These are phyloP conservation scores for Cochlearia excelsa DNA, from an alignment of 345 rosid genomes.

Conservation along the genomic window DNA sequence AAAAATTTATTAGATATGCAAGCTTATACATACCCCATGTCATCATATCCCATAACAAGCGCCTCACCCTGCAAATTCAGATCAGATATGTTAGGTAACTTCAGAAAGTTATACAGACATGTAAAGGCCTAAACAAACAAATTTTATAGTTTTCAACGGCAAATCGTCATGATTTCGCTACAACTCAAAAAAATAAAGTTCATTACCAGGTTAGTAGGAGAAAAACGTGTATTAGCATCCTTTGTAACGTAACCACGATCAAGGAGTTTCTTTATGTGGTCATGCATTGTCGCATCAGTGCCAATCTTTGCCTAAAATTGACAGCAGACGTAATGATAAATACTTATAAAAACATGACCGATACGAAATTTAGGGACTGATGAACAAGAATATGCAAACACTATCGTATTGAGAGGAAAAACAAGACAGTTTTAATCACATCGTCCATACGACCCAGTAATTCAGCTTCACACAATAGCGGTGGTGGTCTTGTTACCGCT, in stretches of 20 bases:
- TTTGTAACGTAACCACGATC: conserved; percentile 94
- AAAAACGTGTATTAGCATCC: conserved; percentile 79
- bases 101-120: conserved; percentile 7
- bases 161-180: neutral
- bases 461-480: conserved; percentile 91
- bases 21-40: conserved; percentile 75
- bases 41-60: conserved; percentile 96
- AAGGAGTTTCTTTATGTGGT: conserved; percentile 93
- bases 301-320: conserved; percentile 84
- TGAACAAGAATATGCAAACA: conserved; percentile 18
- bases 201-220: conserved; percentile 84
- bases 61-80: conserved; percentile 82
- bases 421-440: conserved; percentile 45
- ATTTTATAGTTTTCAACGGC: neutral
- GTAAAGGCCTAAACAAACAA: neutral
- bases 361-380: conserved; percentile 12
- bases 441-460: conserved; percentile 93
- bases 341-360: conserved; percentile 1
- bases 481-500: conserved; percentile 92
- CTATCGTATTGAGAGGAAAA: conserved; percentile 3
- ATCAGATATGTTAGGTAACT: conserved; percentile 22
- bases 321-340: conserved; percentile 16
- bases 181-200: conserved; percentile 7
- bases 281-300: conserved; percentile 99
- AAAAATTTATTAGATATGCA: conserved; percentile 6